Evolutionary conservation across 2,329 filamentous ascomycete species (phyloP), one percentile per base, ranked within the genome.

Genomic region (Apiospora sp.): DNA sequence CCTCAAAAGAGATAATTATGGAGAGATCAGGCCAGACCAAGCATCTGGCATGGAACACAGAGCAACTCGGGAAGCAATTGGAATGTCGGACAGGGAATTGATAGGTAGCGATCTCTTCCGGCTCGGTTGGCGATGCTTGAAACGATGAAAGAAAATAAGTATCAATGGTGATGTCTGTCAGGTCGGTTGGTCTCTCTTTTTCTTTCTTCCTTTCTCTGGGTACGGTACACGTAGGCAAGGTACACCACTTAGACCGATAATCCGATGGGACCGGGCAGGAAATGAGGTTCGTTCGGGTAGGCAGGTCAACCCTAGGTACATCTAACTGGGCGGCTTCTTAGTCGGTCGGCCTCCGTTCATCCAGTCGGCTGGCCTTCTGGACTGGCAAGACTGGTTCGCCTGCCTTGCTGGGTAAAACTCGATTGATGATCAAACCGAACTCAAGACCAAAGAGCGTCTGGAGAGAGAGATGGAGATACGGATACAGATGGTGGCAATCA

Each of bases 321-420:
- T 64, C 34, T n/a, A 64, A 64, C 41, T 41, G 58, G 34, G 58
- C 58, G 14, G 22, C 58, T 64, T 64, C 34, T 64, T 5, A 64
- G 13, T 64, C 22, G 58, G 54, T 34, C 30, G 8, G 30, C 19
- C 30, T 22, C 30, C 54, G 30, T 64, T 37, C 30, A 64, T 64
- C 19, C 19, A 37, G 34, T 61, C 8, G 30, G 22, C 54, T 61
- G 54, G 16, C 30, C 27, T 30, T 30, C 27, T 30, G 27, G 30
- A 37, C 54, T 61, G 54, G 16, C 30, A 34, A 27, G 30, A 61
- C 34, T 43, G 13, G 22, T 43, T 64, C 49, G 71, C 71, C 71
- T 72, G 68, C 71, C 71, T 72, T 72, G 68, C 68, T 72, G n/a
- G 71, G 71, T 72, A 72, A 72, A 69, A 54, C 68, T 72, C 54